phyloP scores from a whole-genome alignment of 2,329 filamentous ascomycete genomes.

The Curvularia hawaiiensis region DNA sequence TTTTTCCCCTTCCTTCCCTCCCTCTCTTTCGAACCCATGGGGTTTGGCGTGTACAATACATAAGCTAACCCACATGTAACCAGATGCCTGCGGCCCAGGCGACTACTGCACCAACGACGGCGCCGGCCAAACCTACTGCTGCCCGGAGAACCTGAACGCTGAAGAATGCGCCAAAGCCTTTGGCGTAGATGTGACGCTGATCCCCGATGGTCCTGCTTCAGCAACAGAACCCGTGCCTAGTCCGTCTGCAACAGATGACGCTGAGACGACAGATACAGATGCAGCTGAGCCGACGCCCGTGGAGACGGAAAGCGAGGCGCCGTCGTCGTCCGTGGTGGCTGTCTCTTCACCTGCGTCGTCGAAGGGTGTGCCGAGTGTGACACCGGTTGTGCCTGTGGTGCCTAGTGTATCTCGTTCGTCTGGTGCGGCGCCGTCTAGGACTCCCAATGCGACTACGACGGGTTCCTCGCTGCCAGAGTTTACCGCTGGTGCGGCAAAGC shows the following conservation, averaged over 20 bases:
- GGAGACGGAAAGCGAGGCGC: background rate
- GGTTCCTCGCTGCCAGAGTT: background rate
- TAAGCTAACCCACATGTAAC: constrained; percentile 11
- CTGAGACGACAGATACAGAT: too few species aligned
- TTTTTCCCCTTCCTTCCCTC: too few species aligned
- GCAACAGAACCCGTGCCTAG: too few species aligned
- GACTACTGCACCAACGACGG: constrained; percentile 67
- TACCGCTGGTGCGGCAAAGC: background rate
- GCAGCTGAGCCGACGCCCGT: too few species aligned
- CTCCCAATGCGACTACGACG: background rate
- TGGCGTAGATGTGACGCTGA: background rate
- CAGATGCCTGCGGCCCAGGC: constrained; percentile 65
- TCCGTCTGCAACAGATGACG: too few species aligned
- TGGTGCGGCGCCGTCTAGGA: background rate
- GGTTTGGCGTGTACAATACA: background rate
- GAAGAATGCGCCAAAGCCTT: constrained; percentile 57
- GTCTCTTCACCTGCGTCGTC: too few species aligned
- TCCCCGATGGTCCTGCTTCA: background rate
- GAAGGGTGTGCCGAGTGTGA: too few species aligned
- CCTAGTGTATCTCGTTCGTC: background rate
- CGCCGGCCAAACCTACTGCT: constrained; percentile 62
- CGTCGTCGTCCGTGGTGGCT: too few species aligned
- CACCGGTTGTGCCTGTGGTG: background rate
- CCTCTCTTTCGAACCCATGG: too few species aligned
- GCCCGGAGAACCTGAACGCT: constrained; percentile 61